These are phyloP conservation scores for Pseudogymnoascus sp. DNA, from an alignment of 2,329 filamentous ascomycete genomes.

Conservation along the genomic window DNA sequence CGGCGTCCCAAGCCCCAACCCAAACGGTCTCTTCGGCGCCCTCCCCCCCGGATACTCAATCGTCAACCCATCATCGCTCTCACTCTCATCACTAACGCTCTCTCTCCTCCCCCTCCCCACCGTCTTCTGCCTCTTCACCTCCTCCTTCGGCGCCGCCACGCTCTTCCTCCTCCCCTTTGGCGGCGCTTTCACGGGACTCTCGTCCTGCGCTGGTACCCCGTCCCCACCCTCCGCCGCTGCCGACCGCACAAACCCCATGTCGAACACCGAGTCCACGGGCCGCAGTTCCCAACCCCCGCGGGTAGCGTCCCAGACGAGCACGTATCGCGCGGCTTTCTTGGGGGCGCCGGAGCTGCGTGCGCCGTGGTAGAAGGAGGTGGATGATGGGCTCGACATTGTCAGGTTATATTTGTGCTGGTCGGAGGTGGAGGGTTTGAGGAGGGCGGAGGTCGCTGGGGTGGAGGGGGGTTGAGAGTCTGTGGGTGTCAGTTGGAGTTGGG, in stretches of 20 bases:
- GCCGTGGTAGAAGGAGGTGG: conserved; percentile 51
- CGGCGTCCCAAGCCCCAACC: background rate
- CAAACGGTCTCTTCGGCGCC: conserved; percentile 21
- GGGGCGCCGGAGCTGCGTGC: conserved; percentile 42
- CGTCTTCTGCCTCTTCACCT: conserved; percentile 26
- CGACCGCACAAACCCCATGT: conserved; percentile 64
- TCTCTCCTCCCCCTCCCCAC: conserved; percentile 12
- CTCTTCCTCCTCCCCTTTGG: conserved; percentile 13
- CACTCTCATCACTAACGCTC: conserved; percentile 34
- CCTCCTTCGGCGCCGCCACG: conserved; percentile 22
- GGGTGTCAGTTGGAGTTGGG: background rate
- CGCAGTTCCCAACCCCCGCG: conserved; percentile 76
- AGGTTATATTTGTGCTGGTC: conserved; percentile 37
- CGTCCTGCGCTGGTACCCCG: conserved; percentile 14
- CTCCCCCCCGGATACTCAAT: conserved; percentile 54
- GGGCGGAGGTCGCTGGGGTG: conserved; percentile 33
- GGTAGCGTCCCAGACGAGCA: conserved; percentile 68
- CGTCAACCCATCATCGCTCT: conserved; percentile 50
- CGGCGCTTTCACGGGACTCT: conserved; percentile 16
- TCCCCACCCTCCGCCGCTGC: conserved; percentile 52
- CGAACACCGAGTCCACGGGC: conserved; percentile 70
- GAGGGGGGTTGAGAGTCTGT: conserved; percentile 38
- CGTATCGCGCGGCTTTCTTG: conserved; percentile 39
- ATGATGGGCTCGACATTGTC: conserved; percentile 45
- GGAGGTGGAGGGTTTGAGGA: conserved; percentile 43